Percentiles rank a stretch among this genome's conserved stretches.
phyloP scores from a whole-genome alignment of 2,329 filamentous ascomycete species.

The Pyrenochaeta sp. region DNA sequence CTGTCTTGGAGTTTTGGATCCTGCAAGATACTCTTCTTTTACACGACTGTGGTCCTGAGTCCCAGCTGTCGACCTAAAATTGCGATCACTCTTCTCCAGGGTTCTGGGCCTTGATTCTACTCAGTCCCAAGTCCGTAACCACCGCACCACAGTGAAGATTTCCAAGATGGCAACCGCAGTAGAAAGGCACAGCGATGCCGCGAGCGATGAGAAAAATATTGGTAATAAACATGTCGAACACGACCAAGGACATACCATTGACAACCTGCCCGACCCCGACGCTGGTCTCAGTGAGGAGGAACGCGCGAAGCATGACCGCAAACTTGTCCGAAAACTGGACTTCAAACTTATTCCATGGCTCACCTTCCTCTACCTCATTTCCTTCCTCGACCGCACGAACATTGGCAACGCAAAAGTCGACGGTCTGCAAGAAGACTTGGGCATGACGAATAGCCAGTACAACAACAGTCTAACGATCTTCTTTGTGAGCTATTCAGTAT shows the following conservation, averaged over 20 bases:
- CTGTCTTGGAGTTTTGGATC: too few species aligned
- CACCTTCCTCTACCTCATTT: conserved; percentile 75
- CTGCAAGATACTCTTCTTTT: too few species aligned
- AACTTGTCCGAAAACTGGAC: conserved; percentile 70
- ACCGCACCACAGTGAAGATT: background rate
- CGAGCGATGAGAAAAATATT: conserved; percentile 32
- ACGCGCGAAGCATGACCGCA: conserved; percentile 67
- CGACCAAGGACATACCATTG: conserved; percentile 17
- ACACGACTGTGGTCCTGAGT: too few species aligned
- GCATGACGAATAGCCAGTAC: conserved; percentile 72
- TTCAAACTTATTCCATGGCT: conserved; percentile 70
- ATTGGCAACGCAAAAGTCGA: conserved; percentile 75
- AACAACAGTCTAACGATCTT: conserved; percentile 82
- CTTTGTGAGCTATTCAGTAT: conserved; percentile 84
- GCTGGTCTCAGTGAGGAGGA: conserved; percentile 71
- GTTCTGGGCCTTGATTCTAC: background rate
- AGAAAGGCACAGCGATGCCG: conserved; percentile 25
- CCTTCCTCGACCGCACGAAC: conserved; percentile 76
- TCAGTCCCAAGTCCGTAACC: conserved; percentile 1
- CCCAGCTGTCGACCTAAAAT: too few species aligned
- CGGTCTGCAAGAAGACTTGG: conserved; percentile 66
- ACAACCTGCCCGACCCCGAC: conserved; percentile 64
- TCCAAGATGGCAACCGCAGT: conserved; percentile 29
- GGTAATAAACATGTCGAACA: conserved; percentile 15
- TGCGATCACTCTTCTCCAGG: background rate